Base-by-base conservation (phyloP, 2,329 filamentous ascomycete genomes). In the Fusarium transvaalense region DNA sequence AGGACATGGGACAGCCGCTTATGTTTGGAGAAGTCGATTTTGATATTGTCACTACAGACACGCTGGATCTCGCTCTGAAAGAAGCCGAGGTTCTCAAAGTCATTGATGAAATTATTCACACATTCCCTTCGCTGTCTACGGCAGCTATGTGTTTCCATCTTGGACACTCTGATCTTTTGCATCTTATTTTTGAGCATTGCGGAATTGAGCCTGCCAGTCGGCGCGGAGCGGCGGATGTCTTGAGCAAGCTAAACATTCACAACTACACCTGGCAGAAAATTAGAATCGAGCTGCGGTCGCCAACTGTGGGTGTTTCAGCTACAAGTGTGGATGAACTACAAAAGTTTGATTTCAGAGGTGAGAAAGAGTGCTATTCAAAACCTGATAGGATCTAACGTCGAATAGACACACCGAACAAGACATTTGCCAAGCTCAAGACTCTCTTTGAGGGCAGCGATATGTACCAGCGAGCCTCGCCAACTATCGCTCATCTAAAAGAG, bases 21-120 rank as follows among this genome's bases (percentile, higher is more conserved):
- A 91, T 91, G 74, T 91, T 93, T 76, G 91, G 92, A 12, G 96
- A 98, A 76, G 94, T 97, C 4, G 94, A 98, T 77, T 99, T 98
- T 77, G 96, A 99, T 79, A 94, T 99, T 62, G 87, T 97, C n/a
- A 95, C 94, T 1, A 87, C 88, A 43, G 90, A 94, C 71, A 91
- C 91, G 1, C 80, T 94, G 7, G 94, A 98, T 74, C 83, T 97
- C 45, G 91, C 94, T 2, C 79, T 97, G 57, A 97, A 97, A 74
- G 96, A 99, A 78, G 95, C 95, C 0, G 95, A 98, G 78, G 91
- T 94, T 1, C 88, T 99, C 71, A 98, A 97, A 74, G 94, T 98
- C 4, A 82, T 98, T 23, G 96, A 99, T 76, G 96, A 99, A 76
- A 91, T 97, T 39, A 86, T 97, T 17, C 85, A 89, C 48, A 87